Evolutionary conservation across 1,284 basidiomycete species (phyloP).

Genomic region (Ceratobasidium sp.): DNA sequence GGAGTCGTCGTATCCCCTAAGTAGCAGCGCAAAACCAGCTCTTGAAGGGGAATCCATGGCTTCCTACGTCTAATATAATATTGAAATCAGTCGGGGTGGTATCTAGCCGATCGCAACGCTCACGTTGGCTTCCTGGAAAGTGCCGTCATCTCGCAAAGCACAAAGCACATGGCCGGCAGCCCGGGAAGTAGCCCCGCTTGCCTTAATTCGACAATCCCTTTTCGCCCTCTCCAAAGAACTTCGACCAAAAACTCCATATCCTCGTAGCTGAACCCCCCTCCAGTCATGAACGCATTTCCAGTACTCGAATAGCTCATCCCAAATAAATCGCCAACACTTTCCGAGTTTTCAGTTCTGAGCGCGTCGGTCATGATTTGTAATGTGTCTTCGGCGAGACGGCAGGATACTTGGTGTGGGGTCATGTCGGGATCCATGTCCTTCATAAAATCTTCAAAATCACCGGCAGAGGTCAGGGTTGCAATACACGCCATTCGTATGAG

Average conservation of each 20-base stretch:
- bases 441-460: slow-evolving; percentile 4
- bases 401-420: background rate
- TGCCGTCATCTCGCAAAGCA: slow-evolving; percentile 6
- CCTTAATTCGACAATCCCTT: background rate
- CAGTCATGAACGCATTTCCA: background rate
- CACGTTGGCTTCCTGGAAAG: background rate
- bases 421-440: background rate
- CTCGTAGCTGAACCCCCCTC: slow-evolving; percentile 5
- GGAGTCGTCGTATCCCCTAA: background rate
- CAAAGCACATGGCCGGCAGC: slow-evolving; percentile 1
- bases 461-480: background rate
- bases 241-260: slow-evolving; percentile 5
- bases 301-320: background rate
- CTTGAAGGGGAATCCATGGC: background rate
- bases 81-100: background rate
- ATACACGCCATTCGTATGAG: slow-evolving; percentile 30
- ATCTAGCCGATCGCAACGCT: background rate
- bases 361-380: background rate
- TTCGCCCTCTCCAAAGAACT: slow-evolving; percentile 1
- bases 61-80: background rate
- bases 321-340: background rate
- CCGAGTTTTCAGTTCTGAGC: background rate
- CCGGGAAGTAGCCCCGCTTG: slow-evolving; percentile 4
- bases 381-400: background rate
- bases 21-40: slow-evolving; percentile 10